Evolutionary conservation across 2,329 filamentous ascomycete species (phyloP), one percentile per base, ranked within the genome.

Genomic region (Fusarium succisae): DNA sequence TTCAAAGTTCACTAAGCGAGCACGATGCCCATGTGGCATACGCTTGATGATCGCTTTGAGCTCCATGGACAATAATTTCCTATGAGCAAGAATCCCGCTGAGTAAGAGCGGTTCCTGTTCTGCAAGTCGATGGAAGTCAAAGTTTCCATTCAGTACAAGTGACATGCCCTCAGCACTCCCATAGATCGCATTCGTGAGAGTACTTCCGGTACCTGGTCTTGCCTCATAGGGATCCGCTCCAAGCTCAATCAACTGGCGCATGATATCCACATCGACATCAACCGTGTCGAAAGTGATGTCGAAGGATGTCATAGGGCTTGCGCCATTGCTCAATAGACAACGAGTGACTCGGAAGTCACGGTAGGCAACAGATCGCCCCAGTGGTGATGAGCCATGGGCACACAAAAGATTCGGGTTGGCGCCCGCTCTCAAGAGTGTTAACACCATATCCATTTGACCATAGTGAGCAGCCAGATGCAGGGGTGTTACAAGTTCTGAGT

Each of bases 71-170:
- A 47, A 18, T 12, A 39, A 38, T n/a, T 13, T 18, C 6, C 20
- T 43, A 15, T 38, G 47, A 10, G 55, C 8, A 20, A 63, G 39
- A 10, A 32, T 15, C 11, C 2, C 30, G 32, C 47, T 47, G n/a
- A 78, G 39, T 7, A 78, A 47, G 6, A 56, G 41, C 22, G 76
- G 75, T 13, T 68, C 61, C 24, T 74, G 63, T 22, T 68, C 43
- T 26, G 54, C 60, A 17, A 78, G 55, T 8, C 56, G 57, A 15
- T 60, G 63, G 48, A 71, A 77, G 69, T 78, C 76, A 37, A 77
- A 67, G 22, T 69, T 43, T 24, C 54, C 57, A 57, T 77, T 78
- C 13, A 78, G 43, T 17, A 53, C 63, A 20, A 56, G 66, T 3
- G 53, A 35, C 20, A 66, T 69, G 24, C 56, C 43, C 8, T 38